Evolutionary conservation across 257 asterid genomes (phyloP).

Genomic region (Scutellaria minor): DNA sequence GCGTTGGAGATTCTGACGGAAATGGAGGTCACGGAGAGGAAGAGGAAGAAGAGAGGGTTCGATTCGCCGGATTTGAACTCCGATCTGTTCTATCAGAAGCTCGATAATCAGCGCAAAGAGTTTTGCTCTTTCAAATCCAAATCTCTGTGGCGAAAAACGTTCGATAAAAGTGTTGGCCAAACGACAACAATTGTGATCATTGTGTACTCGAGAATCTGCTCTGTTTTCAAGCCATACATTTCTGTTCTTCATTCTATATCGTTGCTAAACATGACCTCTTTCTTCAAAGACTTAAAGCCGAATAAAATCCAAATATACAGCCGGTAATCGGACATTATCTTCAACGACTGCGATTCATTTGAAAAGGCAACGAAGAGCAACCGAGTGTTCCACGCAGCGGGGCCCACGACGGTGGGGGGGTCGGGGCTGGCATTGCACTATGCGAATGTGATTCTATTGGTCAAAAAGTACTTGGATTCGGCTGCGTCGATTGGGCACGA

Average conservation of each 20-base stretch:
- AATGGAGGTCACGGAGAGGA: slow-evolving; percentile 60
- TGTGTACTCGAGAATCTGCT: slow-evolving; percentile 52
- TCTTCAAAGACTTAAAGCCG: slow-evolving; percentile 35
- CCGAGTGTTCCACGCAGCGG: slow-evolving; percentile 71
- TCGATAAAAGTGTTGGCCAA: slow-evolving; percentile 57
- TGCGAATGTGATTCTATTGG: slow-evolving; percentile 63
- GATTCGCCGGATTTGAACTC: slow-evolving; percentile 38
- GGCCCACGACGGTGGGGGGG: slow-evolving; percentile 78
- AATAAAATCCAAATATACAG: slow-evolving; percentile 55
- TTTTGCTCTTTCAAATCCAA: slow-evolving; percentile 50
- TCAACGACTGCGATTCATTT: slow-evolving; percentile 32
- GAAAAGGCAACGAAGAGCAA: slow-evolving; percentile 31
- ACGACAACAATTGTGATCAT: slow-evolving; percentile 64
- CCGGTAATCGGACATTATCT: slow-evolving; percentile 40
- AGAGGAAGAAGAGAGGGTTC: slow-evolving; percentile 39
- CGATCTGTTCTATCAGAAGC: slow-evolving; percentile 45
- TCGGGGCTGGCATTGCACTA: slow-evolving; percentile 79
- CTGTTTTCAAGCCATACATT: slow-evolving; percentile 50
- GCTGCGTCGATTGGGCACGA: slow-evolving; percentile 33
- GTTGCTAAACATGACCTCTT: slow-evolving; percentile 3
- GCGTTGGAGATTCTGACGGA: slow-evolving; percentile 60
- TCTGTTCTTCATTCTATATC: slow-evolving; percentile 32
- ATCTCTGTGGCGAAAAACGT: slow-evolving; percentile 67
- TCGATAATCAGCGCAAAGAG: slow-evolving; percentile 64
- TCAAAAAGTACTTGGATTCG: slow-evolving; percentile 54